Base-by-base conservation (phyloP, 805 yeast species). In the Suhomyces sp. region DNA sequence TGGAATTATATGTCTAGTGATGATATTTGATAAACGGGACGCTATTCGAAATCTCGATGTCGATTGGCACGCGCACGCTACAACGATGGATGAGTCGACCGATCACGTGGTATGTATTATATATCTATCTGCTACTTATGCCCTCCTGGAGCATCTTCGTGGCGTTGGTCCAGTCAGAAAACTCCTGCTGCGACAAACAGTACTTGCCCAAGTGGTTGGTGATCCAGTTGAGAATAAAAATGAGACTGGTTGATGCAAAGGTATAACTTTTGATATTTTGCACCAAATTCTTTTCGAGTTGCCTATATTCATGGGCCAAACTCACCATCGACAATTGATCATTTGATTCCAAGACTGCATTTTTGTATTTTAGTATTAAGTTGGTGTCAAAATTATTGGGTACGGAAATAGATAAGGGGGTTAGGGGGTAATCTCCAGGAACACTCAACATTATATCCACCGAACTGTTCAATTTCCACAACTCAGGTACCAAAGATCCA, bases 391-490 rank as follows among this genome's bases (percentile, higher is more conserved):
- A 70, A 56, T 64, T 70, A 40, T 64, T 59, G 8, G 72, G 68
- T 4, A 73, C 55, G 19, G 58, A 60, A 8, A 73, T 55, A 9
- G 52, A 50, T 1, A 66, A 52, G 3, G 57, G 52, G 1, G 50
- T 29, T n/a, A 64, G 58, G 0, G 79, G 79, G 50, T 70, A 74
- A 36, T 61, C 54, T 2, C 54, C 60, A 0, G 78, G 79, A 15
- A 75, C 65, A 1, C 62, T 55, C 8, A 75, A 44, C 53, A 72
- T 59, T 17, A 74, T 42, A 35, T 74, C 77, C 2, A 74, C 48
- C 9, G 52, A 9, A 56, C 44, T 58, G 49, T 65, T 60, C 27
- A 55, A 48, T 2, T 49, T 46, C 78, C 77, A 74, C 8, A 67
- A 46, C 12, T 55, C 56, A 1, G 78, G 79, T 6, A 64, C 41